Conservation (phyloP, 495 filamentous ascomycete species). For the Sporormia fimetaria region DNA sequence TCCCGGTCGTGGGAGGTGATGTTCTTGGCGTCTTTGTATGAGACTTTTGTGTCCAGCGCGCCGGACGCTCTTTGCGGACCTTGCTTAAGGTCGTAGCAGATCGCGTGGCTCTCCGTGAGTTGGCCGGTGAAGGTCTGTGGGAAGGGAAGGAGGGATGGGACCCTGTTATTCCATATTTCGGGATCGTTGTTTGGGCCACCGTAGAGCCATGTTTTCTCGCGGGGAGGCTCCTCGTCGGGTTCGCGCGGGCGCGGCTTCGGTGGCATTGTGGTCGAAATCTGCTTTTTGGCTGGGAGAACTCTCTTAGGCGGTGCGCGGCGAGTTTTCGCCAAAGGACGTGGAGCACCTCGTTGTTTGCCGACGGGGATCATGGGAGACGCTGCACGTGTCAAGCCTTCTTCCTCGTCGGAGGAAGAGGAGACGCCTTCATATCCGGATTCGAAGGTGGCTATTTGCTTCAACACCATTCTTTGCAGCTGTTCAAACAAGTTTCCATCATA, state of each 20-base stretch:
- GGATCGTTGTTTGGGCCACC: constrained; percentile 18
- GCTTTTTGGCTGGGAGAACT: background rate
- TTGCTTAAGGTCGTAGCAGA: constrained; percentile 9
- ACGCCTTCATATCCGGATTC: too few species aligned
- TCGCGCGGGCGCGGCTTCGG: background rate
- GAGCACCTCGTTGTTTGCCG: background rate
- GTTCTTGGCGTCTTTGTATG: background rate
- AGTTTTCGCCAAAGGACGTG: background rate
- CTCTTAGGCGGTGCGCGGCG: background rate
- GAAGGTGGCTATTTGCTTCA: constrained; percentile 2
- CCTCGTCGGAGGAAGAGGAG: too few species aligned
- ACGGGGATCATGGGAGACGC: background rate
- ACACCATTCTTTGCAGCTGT: constrained; percentile 8
- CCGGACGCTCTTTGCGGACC: background rate
- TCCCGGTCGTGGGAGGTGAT: too few species aligned
- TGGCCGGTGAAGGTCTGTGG: constrained; percentile 17
- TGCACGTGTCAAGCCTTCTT: background rate
- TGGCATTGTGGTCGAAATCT: background rate
- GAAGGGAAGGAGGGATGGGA: constrained; percentile 18
- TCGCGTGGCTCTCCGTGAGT: constrained; percentile 13
- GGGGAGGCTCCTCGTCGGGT: background rate
- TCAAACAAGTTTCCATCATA: constrained; percentile 11
- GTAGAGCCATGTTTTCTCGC: constrained; percentile 9
- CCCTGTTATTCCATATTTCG: constrained; percentile 17
- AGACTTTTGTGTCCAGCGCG: background rate